These are phyloP conservation scores for Canavalia gladiata DNA, from an alignment of 306 rosid genomes.

Conservation along the genomic window DNA sequence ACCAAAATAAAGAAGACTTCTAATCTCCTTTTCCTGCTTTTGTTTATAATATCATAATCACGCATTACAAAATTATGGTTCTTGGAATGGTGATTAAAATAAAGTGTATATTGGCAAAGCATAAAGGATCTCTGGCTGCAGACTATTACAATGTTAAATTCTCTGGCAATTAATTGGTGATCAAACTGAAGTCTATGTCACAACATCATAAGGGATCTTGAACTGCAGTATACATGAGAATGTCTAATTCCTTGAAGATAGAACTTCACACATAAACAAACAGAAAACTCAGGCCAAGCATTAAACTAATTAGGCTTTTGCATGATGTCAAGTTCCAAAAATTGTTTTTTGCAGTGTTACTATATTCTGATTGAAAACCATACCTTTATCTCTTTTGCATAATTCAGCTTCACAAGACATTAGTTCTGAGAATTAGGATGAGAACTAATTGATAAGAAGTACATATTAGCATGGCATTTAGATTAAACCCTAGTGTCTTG, in stretches of 20 bases:
- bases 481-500: not conserved
- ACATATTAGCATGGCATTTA: slow-evolving; percentile 63
- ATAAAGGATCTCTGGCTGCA: slow-evolving; percentile 61
- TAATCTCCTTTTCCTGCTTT: not conserved
- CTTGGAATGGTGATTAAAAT: not conserved
- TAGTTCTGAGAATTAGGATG: slow-evolving; percentile 5
- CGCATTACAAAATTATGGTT: not conserved
- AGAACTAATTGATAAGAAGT: slow-evolving; percentile 8
- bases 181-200: not conserved
- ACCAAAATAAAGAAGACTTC: slow-evolving; percentile 1
- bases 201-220: slow-evolving; percentile 64
- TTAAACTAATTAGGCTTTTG: not conserved
- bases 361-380: slow-evolving; percentile 19
- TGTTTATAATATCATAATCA: not conserved
- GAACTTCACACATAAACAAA: not conserved
- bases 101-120: slow-evolving; percentile 53
- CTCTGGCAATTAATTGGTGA: not conserved
- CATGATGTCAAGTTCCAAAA: not conserved
- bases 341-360: not conserved
- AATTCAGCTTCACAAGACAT: slow-evolving; percentile 10
- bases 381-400: not conserved
- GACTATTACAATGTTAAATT: too few relatives aligned
- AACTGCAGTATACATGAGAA: slow-evolving; percentile 59
- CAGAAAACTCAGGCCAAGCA: not conserved
- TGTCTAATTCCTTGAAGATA: slow-evolving; percentile 13